Percentiles rank a stretch among this genome's conserved stretches.
phyloP scores from a whole-genome alignment of 2,329 filamentous ascomycete species.

The Fusarium sp. region DNA sequence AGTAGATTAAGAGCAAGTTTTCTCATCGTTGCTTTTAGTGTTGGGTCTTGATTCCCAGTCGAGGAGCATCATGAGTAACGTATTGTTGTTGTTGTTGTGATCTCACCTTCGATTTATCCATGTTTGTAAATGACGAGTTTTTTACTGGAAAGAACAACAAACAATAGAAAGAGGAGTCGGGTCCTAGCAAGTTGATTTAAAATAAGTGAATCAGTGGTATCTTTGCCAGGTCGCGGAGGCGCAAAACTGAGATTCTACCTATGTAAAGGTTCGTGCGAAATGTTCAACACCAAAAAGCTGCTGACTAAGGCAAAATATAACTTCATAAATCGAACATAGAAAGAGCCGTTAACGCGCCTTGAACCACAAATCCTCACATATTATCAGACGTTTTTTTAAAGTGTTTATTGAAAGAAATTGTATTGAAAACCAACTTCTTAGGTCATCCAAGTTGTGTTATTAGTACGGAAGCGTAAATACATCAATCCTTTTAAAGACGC shows the following conservation, averaged over 20 bases:
- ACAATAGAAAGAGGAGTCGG: neutral
- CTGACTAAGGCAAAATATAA: constrained; percentile 40
- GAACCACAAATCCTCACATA: neutral
- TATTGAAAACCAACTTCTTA: neutral
- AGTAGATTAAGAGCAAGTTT: no score
- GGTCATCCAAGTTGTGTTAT: constrained; percentile 1
- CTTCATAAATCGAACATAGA: neutral
- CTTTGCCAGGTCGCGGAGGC: neutral
- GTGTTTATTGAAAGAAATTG: neutral
- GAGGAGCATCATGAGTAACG: neutral
- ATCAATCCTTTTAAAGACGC: constrained; percentile 9
- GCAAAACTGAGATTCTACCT: constrained; percentile 5
- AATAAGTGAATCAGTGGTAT: neutral
- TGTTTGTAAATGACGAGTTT: constrained; percentile 5
- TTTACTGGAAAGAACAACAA: neutral
- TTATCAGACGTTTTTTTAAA: neutral
- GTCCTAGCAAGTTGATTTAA: neutral
- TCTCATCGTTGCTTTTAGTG: neutral
- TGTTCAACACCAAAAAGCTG: constrained; percentile 34
- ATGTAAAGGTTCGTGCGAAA: constrained; percentile 21
- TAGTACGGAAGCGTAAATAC: constrained; percentile 5
- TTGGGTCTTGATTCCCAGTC: neutral
- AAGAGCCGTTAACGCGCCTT: neutral
- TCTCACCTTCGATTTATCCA: constrained; percentile 48
- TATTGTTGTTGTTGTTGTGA: neutral